A percentile compares a stretch with the other conserved stretches of the same genome.
phyloP scores from a whole-genome alignment of 805 yeast genomes.

The Candida yuanshanica region DNA sequence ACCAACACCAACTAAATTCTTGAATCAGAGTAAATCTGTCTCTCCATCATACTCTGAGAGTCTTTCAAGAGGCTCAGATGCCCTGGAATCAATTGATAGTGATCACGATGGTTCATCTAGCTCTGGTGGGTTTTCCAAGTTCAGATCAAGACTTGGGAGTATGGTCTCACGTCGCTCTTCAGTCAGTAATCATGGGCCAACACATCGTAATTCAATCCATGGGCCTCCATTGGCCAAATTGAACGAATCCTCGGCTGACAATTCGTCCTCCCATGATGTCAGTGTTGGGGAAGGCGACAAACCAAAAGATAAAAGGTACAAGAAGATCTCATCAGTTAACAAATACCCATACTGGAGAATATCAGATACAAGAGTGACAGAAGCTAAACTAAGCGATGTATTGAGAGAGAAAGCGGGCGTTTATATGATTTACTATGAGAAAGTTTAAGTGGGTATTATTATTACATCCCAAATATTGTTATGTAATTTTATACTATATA shows the following conservation, averaged over 20 bases:
- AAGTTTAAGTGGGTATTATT: conserved; percentile 19
- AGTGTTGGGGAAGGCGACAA: conserved; percentile 1
- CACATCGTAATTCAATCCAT: conserved; percentile 13
- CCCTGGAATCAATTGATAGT: conserved; percentile 4
- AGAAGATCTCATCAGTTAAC: conserved; percentile 48
- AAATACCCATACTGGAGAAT: conserved; percentile 78
- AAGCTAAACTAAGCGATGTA: conserved; percentile 52
- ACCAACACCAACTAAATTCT: background rate
- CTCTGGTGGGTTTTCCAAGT: conserved; percentile 13
- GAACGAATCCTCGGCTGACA: background rate
- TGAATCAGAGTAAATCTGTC: background rate
- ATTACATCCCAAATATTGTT: too few relatives aligned
- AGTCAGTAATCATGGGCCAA: conserved; percentile 5
- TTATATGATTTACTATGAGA: conserved; percentile 80
- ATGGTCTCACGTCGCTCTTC: conserved; percentile 22
- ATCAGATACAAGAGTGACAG: conserved; percentile 69
- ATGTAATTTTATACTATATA: too few relatives aligned
- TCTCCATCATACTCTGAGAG: conserved; percentile 7
- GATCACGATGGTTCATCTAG: conserved; percentile 15
- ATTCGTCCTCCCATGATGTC: background rate
- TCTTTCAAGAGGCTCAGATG: conserved; percentile 13
- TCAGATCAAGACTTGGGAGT: conserved; percentile 19
- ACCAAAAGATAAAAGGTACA: conserved; percentile 30
- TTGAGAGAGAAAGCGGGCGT: conserved; percentile 69
- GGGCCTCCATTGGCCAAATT: background rate